Evolutionary conservation across 2,329 filamentous ascomycete species (phyloP).

Genomic region (Ceratocystis albifundus): DNA sequence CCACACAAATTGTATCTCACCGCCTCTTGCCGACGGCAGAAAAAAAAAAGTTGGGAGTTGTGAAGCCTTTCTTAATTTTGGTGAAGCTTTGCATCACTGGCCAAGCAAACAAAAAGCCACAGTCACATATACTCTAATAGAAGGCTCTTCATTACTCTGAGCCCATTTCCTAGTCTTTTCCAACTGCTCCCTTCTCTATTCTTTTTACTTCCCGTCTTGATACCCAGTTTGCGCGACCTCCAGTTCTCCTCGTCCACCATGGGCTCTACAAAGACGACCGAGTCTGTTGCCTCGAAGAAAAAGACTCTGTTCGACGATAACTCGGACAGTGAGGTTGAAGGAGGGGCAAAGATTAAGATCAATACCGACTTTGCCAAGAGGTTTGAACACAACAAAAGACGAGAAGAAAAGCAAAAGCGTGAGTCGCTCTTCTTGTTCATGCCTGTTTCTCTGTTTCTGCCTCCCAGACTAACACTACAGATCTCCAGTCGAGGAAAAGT

Average conservation of each 20-base stretch:
- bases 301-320: constrained; percentile 47
- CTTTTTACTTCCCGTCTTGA: not conserved
- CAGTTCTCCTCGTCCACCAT: not conserved
- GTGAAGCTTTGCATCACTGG: not conserved
- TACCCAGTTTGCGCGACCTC: not conserved
- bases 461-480: not conserved
- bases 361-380: constrained; percentile 81
- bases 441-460: not conserved
- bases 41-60: constrained; percentile 17
- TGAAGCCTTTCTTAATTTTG: constrained; percentile 10
- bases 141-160: not conserved
- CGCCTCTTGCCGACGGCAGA: constrained; percentile 19
- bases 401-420: constrained; percentile 70
- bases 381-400: constrained; percentile 96
- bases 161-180: not conserved
- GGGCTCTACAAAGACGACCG: not conserved
- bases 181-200: not conserved
- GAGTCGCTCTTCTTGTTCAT: constrained; percentile 28
- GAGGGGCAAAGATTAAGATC: constrained; percentile 54
- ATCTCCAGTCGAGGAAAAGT: constrained; percentile 73
- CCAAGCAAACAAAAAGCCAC: not conserved
- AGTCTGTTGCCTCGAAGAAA: constrained; percentile 25
- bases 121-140: not conserved
- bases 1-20: constrained; percentile 11
- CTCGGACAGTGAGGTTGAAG: constrained; percentile 35